Percentiles rank a stretch among this genome's conserved stretches.
phyloP scores from a whole-genome alignment of 2,329 filamentous ascomycete genomes.

The Periglandula ipomoeae region DNA sequence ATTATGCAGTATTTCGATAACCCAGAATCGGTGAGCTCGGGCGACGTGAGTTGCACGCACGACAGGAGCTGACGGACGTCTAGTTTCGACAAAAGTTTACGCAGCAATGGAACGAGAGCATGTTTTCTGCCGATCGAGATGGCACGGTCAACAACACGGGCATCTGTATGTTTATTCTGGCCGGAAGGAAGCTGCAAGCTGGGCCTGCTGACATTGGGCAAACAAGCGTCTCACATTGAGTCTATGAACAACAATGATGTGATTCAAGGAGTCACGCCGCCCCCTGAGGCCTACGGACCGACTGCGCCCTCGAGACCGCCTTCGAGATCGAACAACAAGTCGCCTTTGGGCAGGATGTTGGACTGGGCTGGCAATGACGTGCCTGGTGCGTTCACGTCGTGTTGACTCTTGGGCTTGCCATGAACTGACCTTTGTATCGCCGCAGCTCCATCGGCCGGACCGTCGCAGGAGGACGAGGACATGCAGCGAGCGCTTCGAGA shows the following conservation, averaged over 20 bases:
- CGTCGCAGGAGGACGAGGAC: constrained; percentile 43
- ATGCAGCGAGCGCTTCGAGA: constrained; percentile 46
- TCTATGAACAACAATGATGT: constrained; percentile 35
- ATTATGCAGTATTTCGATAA: constrained; percentile 45
- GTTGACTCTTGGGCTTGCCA: not conserved
- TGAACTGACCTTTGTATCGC: not conserved
- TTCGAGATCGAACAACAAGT: constrained; percentile 47
- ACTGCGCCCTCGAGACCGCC: constrained; percentile 52
- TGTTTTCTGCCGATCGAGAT: constrained; percentile 44
- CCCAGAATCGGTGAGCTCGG: constrained; percentile 21
- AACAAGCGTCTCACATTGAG: constrained; percentile 48
- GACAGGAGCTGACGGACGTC: not conserved
- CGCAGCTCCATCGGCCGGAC: constrained; percentile 21
- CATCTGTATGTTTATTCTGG: constrained; percentile 29
- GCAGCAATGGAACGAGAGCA: constrained; percentile 42
- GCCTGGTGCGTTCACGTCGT: constrained; percentile 31
- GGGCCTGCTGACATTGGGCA: not conserved
- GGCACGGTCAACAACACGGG: constrained; percentile 32
- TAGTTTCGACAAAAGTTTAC: constrained; percentile 40
- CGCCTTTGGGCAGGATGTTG: constrained; percentile 43
- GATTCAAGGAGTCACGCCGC: constrained; percentile 34
- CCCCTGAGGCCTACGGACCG: constrained; percentile 29
- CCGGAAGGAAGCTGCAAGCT: not conserved
- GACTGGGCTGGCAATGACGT: constrained; percentile 36
- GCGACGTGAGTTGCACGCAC: not conserved